Evolutionary conservation across 495 filamentous ascomycete genomes (phyloP).

Genomic region (Entonaema liquescens): DNA sequence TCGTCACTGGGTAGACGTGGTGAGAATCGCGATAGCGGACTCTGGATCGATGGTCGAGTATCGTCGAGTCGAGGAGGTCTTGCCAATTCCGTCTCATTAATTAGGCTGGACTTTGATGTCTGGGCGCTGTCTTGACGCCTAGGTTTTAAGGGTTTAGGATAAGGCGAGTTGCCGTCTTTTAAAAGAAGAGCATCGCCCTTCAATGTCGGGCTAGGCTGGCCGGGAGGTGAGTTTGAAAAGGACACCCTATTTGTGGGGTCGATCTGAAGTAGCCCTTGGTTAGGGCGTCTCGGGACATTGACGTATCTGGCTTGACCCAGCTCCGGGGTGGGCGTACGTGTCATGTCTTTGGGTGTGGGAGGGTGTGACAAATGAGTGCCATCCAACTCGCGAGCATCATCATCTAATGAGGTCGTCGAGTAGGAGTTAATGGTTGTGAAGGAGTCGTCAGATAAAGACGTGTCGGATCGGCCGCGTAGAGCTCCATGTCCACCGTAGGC

Average conservation of each 20-base stretch:
- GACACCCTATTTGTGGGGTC: conserved; percentile 48
- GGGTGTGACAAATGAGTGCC: conserved; percentile 43
- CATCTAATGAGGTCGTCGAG: conserved; percentile 35
- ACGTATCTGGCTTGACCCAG: conserved; percentile 56
- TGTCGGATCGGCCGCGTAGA: conserved; percentile 31
- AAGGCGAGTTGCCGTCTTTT: conserved; percentile 27
- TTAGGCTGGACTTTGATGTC: background rate
- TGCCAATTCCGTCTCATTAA: background rate
- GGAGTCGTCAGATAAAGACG: conserved; percentile 42
- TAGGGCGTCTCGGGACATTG: conserved; percentile 47
- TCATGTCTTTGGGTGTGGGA: conserved; percentile 55
- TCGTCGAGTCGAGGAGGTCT: conserved; percentile 9
- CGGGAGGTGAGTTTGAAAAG: conserved; percentile 42
- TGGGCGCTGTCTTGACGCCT: conserved; percentile 20
- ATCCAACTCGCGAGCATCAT: conserved; percentile 25
- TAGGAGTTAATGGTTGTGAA: conserved; percentile 46
- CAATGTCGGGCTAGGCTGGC: conserved; percentile 47
- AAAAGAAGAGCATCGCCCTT: conserved; percentile 26
- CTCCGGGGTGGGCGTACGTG: conserved; percentile 46
- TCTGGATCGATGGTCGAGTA: conserved; percentile 2
- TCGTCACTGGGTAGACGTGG: conserved; percentile 12
- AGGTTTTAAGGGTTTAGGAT: conserved; percentile 37
- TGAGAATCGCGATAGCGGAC: conserved; percentile 20
- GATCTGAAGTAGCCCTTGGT: conserved; percentile 37
- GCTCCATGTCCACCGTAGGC: background rate